phyloP scores from a whole-genome alignment of 306 rosid genomes.

The Cicer pinnatifidum region DNA sequence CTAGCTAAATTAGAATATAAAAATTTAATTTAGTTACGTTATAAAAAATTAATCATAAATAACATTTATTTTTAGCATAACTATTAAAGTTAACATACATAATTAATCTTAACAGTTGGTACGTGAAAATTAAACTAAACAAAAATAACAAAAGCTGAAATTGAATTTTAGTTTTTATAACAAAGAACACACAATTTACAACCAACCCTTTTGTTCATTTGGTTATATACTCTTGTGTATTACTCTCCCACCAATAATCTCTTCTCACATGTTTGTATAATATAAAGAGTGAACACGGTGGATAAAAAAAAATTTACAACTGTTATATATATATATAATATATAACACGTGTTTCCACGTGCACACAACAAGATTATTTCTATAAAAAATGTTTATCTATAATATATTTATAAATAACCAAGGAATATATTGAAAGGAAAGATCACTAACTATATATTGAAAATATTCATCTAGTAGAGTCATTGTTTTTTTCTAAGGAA shows the following conservation, averaged over 20 bases:
- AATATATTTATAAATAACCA: slow-evolving; percentile 16
- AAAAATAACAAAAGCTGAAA: neutral
- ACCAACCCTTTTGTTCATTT: neutral
- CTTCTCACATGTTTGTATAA: slow-evolving; percentile 28
- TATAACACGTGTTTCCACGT: slow-evolving; percentile 4
- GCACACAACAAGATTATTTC: slow-evolving; percentile 5
- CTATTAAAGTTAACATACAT: no score
- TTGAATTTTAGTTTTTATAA: neutral
- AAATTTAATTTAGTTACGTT: no score
- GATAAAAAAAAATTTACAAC: slow-evolving; percentile 23
- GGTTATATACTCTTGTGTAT: slow-evolving; percentile 26
- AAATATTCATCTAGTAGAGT: slow-evolving; percentile 1
- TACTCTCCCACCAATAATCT: neutral
- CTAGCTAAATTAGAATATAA: no score
- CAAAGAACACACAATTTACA: neutral
- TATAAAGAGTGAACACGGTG: slow-evolving; percentile 25
- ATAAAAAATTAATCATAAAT: no score
- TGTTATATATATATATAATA: neutral
- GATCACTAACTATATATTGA: slow-evolving; percentile 19
- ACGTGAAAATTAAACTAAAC: no score
- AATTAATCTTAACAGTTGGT: no score
- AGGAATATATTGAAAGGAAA: slow-evolving; percentile 47
- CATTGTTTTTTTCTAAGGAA: slow-evolving; percentile 43
- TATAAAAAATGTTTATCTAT: slow-evolving; percentile 5
- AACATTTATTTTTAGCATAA: no score